Evolutionary conservation across 768 basidiomycete genomes (phyloP), one percentile per base, ranked within the genome.

Genomic region (Boletus rufocinnamomeus): DNA sequence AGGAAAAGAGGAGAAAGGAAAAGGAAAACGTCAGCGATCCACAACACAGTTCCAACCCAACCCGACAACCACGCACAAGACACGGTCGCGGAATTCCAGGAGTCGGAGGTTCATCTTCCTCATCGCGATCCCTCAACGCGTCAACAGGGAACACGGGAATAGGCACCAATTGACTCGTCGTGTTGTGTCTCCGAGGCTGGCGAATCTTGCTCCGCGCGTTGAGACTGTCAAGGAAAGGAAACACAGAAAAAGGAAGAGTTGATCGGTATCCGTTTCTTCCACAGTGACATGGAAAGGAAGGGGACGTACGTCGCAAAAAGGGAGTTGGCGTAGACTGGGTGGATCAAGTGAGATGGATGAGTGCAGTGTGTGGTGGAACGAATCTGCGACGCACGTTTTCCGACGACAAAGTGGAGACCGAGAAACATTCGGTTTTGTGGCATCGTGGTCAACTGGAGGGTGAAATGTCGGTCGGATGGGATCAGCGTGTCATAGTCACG

Each of bases 281-380:
- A 13, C 2, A 6, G 13, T 46, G 34, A 14, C 37, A 30, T 27
- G 11, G 13, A 25, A 16, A 27, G 23, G 16, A 50, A 7, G 3
- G 21, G 13, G 27, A 61, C 69, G 13, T 53, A 69, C 69, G 62
- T 69, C 27, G 66, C 69, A 34, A 69, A 53, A 13, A 69, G 47
- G 23, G 62, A 70, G 28, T 70, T 71, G 41, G 68, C 68, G 13
- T 69, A 64, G 19, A 69, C 68, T 69, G 35, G 1, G 6, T 21
- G 23, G 14, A 11, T 30, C 1, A 7, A 28, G 9, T 3, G 14
- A 3, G 16, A 23, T 48, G 23, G 27, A 10, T 52, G 32, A 32
- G 21, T n/a, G 25, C n/a, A 9, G 19, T 28, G 41, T 13, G 21
- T 14, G 17, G 45, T 14, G 4, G 6, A 37, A 30, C 2, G 23